These are phyloP conservation scores for Berberis vulgaris DNA, from an alignment of 164 flowering plant genomes.

Conservation along the genomic window DNA sequence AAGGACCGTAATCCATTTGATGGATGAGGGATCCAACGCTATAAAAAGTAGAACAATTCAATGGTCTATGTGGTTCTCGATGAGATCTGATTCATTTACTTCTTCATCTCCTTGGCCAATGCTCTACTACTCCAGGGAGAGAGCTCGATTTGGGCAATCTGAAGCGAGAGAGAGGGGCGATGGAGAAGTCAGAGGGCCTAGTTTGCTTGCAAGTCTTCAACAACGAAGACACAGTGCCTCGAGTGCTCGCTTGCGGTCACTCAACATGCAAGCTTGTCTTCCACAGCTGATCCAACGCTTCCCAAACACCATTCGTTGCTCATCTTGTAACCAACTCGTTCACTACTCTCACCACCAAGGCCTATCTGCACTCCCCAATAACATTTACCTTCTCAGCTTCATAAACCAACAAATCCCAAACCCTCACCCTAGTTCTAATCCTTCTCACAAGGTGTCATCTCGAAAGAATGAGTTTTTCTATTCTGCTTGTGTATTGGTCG, in stretches of 20 bases:
- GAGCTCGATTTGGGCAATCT: too few species aligned
- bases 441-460: not conserved
- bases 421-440: conserved; percentile 3
- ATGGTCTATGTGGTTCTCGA: too few species aligned
- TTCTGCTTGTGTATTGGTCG: conserved; percentile 36
- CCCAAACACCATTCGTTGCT: conserved; percentile 65
- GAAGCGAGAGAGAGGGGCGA: not conserved
- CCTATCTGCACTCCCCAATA: conserved; percentile 75
- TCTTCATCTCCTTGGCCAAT: too few species aligned
- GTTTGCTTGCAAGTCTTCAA: conserved; percentile 69
- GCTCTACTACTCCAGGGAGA: too few species aligned
- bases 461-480: conserved; percentile 5
- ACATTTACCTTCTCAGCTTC: conserved; percentile 81
- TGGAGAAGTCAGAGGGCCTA: conserved; percentile 78
- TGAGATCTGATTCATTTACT: too few species aligned
- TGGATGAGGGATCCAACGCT: too few species aligned
- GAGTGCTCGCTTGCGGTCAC: conserved; percentile 94
- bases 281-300: conserved; percentile 41
- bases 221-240: conserved; percentile 40
- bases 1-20: too few species aligned
- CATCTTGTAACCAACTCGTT: conserved; percentile 71
- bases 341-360: conserved; percentile 37
- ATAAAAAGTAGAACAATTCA: too few species aligned
- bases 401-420: conserved; percentile 14
- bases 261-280: conserved; percentile 65